Evolutionary conservation across 2,329 filamentous ascomycete species (phyloP).

Genomic region (Pyrenophora seminiperda): DNA sequence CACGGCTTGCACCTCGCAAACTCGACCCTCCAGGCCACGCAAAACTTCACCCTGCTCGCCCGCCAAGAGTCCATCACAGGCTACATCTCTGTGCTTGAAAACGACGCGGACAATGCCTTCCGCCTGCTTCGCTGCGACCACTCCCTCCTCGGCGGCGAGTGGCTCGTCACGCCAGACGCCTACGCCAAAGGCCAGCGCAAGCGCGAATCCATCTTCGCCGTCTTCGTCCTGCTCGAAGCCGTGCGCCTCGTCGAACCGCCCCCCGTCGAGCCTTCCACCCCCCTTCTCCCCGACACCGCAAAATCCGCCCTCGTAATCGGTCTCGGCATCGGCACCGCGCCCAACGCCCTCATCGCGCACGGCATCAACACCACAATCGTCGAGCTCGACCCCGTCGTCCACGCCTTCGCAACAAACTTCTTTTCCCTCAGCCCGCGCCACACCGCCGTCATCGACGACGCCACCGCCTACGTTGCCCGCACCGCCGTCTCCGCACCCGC

Average conservation of each 20-base stretch:
- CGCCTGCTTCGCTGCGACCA: conserved; percentile 91
- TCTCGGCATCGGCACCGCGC: conserved; percentile 89
- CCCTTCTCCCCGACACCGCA: conserved; percentile 61
- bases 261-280: conserved; percentile 9
- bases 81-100: conserved; percentile 90
- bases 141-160: conserved; percentile 90
- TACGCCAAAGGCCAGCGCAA: conserved; percentile 56
- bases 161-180: conserved; percentile 64
- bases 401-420: conserved; percentile 80
- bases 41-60: conserved; percentile 77
- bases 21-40: conserved; percentile 60
- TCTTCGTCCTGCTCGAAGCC: conserved; percentile 96
- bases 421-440: conserved; percentile 81
- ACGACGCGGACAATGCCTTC: conserved; percentile 66
- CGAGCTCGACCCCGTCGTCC: conserved; percentile 89
- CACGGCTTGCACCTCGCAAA: conserved; percentile 68
- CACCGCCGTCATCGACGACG: conserved; percentile 80
- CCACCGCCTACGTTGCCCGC: conserved; percentile 67
- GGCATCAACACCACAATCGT: conserved; percentile 92
- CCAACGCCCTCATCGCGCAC: conserved; percentile 82
- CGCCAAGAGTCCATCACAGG: conserved; percentile 86
- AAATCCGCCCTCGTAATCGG: conserved; percentile 87
- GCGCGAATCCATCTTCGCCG: conserved; percentile 87
- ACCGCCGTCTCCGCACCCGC: conserved; percentile 53
- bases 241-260: conserved; percentile 79